These are phyloP conservation scores for Geranium incanum DNA, from an alignment of 441 rosid species.

Conservation along the genomic window DNA sequence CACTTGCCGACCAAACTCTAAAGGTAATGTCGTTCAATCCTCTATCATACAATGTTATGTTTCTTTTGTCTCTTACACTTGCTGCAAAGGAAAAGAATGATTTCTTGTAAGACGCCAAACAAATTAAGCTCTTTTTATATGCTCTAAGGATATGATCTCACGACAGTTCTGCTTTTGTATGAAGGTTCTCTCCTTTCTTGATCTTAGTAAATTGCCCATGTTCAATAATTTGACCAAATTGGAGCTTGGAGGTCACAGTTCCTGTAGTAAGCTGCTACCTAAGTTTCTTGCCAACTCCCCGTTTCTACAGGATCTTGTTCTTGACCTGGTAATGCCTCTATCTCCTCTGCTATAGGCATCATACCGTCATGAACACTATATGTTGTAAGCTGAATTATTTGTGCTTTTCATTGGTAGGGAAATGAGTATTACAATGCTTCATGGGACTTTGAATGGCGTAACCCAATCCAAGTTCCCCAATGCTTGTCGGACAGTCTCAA, in stretches of 20 bases:
- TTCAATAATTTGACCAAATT: not conserved
- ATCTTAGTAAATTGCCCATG: not conserved
- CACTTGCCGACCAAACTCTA: not conserved
- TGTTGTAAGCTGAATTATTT: not conserved
- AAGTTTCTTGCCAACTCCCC: not conserved
- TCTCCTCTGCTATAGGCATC: not conserved
- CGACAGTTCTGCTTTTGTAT: not conserved
- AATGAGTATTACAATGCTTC: not conserved
- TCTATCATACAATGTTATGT: no score
- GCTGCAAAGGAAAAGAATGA: no score
- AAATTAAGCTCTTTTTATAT: not conserved
- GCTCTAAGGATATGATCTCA: not conserved
- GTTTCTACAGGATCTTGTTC: not conserved
- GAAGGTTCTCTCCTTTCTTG: not conserved
- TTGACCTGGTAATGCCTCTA: not conserved
- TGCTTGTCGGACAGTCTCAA: not conserved
- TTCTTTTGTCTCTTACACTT: not conserved
- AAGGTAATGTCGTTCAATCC: not conserved
- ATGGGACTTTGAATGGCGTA: not conserved
- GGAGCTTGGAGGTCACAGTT: not conserved
- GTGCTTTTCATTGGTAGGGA: not conserved
- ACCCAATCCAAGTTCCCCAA: not conserved
- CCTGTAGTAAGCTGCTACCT: not conserved
- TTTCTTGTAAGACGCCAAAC: no score
- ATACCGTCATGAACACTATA: not conserved